Conservation (phyloP, 441 rosid species). For the Pelargonium australe region DNA sequence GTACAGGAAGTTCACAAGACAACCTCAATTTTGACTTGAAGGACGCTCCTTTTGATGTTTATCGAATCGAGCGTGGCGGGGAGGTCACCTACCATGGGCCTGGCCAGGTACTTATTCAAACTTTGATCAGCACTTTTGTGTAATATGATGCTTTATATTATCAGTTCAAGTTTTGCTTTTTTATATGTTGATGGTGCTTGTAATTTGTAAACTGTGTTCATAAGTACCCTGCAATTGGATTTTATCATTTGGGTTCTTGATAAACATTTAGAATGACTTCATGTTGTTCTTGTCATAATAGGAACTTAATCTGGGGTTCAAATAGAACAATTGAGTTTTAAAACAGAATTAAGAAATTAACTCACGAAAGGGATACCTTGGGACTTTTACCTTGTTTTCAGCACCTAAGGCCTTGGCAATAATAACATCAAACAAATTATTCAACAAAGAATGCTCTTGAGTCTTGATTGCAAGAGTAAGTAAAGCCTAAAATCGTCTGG, state of each 20-base stretch:
- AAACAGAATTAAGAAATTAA: neutral
- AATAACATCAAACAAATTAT: neutral
- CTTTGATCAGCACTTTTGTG: neutral
- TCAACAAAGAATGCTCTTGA: neutral
- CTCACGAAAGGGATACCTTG: neutral
- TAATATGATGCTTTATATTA: neutral
- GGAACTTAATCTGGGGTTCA: too few relatives aligned
- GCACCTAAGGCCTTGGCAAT: too few relatives aligned
- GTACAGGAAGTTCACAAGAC: slow-evolving; percentile 49
- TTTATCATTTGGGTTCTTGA: neutral
- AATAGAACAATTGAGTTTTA: neutral
- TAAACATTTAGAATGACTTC: neutral
- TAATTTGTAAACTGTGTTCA: neutral
- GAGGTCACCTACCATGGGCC: slow-evolving; percentile 94
- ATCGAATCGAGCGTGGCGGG: slow-evolving; percentile 79
- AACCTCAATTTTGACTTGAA: slow-evolving; percentile 53
- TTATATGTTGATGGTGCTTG: neutral
- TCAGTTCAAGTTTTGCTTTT: neutral
- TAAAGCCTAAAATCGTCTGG: neutral
- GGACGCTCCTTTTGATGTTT: slow-evolving; percentile 64
- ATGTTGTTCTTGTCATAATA: too few relatives aligned
- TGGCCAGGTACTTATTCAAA: slow-evolving; percentile 57
- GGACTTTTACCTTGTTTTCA: neutral
- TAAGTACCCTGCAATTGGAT: neutral
- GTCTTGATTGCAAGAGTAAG: neutral